A percentile compares a stretch with the other conserved stretches of the same genome.
Evolutionary conservation across 2,329 filamentous ascomycete species (phyloP).

Genomic region (Microcyclospora tardicrescens): DNA sequence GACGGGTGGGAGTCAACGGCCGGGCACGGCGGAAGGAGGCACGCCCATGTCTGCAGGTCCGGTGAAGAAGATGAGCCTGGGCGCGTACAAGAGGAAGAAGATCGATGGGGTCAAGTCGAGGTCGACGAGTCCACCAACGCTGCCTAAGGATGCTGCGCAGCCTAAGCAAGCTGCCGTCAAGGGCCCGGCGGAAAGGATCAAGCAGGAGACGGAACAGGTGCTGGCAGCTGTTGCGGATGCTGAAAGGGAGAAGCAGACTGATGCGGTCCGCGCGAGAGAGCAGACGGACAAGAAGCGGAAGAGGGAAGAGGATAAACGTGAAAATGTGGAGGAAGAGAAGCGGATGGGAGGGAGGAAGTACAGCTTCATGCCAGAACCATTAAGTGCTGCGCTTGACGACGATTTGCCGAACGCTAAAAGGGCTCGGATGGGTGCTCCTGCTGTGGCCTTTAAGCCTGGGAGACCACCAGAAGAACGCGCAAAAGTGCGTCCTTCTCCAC

Average conservation of each 20-base stretch:
- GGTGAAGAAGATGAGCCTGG: constrained; percentile 51
- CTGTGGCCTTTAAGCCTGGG: no score
- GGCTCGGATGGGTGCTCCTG: no score
- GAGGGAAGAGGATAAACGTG: not conserved
- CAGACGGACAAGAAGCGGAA: constrained; percentile 1
- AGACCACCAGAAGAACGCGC: no score
- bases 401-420: no score
- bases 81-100: constrained; percentile 47
- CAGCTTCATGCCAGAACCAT: no score
- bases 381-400: no score
- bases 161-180: constrained; percentile 19
- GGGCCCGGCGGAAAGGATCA: constrained; percentile 20
- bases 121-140: constrained; percentile 1
- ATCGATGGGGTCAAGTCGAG: constrained; percentile 22
- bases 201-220: constrained; percentile 21
- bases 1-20: constrained; percentile 13
- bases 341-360: no score
- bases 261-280: not conserved
- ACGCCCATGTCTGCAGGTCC: constrained; percentile 28
- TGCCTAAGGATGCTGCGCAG: constrained; percentile 2
- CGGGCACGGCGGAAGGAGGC: constrained; percentile 23
- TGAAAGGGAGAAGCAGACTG: constrained; percentile 5
- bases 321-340: no score
- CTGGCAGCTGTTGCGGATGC: constrained; percentile 15
- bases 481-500: no score